phyloP scores from a whole-genome alignment of 805 yeast genomes.

The Ogataea trehaloabstinens region DNA sequence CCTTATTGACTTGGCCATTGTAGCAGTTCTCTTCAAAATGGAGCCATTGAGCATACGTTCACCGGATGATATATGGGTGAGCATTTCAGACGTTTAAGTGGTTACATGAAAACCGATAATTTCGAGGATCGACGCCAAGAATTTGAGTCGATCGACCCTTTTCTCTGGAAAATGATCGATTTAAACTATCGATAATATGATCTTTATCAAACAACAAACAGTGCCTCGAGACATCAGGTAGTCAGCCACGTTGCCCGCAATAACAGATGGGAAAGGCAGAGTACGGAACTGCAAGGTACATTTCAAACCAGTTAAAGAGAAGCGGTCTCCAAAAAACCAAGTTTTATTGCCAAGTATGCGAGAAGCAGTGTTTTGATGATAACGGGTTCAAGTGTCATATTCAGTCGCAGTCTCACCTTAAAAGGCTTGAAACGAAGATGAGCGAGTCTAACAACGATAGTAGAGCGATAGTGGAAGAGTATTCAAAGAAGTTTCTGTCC shows the following conservation, averaged over 20 bases:
- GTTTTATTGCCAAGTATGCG: constrained; percentile 89
- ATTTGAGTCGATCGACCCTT: not conserved
- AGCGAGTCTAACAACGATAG: constrained; percentile 40
- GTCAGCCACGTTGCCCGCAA: too few relatives aligned
- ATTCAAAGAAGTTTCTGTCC: constrained; percentile 54
- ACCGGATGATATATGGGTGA: too few relatives aligned
- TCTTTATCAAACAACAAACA: too few relatives aligned
- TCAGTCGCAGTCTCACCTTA: constrained; percentile 74
- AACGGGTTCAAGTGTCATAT: constrained; percentile 93
- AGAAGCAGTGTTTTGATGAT: constrained; percentile 92
- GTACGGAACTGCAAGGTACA: constrained; percentile 64
- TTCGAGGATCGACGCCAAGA: not conserved
- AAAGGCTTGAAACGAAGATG: constrained; percentile 46
- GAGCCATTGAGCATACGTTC: too few relatives aligned
- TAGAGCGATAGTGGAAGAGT: constrained; percentile 45
- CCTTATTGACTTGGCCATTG: too few relatives aligned
- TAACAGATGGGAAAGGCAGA: constrained; percentile 55
- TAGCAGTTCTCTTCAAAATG: too few relatives aligned
- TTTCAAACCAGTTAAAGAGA: constrained; percentile 75
- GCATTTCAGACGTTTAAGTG: too few relatives aligned
- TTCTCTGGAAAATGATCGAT: too few relatives aligned
- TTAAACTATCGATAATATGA: too few relatives aligned
- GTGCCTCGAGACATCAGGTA: too few relatives aligned
- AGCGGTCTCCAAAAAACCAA: constrained; percentile 81
- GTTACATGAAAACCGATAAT: too few relatives aligned